Evolutionary conservation across 1,284 basidiomycete genomes (phyloP), one percentile per base, ranked within the genome.

Genomic region (Sphaerobolus stellatus): DNA sequence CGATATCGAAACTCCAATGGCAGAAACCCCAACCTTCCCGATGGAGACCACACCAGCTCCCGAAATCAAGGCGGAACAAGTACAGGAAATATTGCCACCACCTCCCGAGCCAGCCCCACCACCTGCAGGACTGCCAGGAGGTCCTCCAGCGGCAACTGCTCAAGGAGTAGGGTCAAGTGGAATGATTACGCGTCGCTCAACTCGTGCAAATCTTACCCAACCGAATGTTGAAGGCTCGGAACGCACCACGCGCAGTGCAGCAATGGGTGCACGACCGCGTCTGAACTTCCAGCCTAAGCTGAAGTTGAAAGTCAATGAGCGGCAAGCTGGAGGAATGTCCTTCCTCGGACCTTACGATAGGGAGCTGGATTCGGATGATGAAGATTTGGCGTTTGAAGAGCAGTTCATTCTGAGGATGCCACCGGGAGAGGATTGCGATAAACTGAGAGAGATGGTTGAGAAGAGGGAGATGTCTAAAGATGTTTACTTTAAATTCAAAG

Each of bases 401-500:
- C 96, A 99, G 66, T 97, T 99, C 68, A 88, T 99, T 55, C 75
- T 99, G 29, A 75, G 95, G 38, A 86, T 99, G 77, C 94, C 94
- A 1, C 84, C 86, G 4, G 91, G 90, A 0, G 88, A 90, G 54
- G 90, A 92, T 61, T 83, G 82, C 50, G 86, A 90, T 46, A 86
- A 81, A 61, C 63, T 97, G 57, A 81, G 83, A 64, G 92, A 92
- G 73, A 85, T 92, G 79, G 85, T 96, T 11, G 80, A 83, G 49
- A 76, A 84, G 45, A 83, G 94, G 58, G 90, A 94, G 62, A 79
- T 93, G 28, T 75, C 81, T 9, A 82, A 89, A 61, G 94, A 97
- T 62, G 84, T 98, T 9, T 98, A 92, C 90, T 95, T 99, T 81
- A 98, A 97, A 74, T 98, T 99, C 71, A 94, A 98, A 74, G 94